Evolutionary conservation across 352 stramenopile species (phyloP).

Genomic region (Phytophthora pini): DNA sequence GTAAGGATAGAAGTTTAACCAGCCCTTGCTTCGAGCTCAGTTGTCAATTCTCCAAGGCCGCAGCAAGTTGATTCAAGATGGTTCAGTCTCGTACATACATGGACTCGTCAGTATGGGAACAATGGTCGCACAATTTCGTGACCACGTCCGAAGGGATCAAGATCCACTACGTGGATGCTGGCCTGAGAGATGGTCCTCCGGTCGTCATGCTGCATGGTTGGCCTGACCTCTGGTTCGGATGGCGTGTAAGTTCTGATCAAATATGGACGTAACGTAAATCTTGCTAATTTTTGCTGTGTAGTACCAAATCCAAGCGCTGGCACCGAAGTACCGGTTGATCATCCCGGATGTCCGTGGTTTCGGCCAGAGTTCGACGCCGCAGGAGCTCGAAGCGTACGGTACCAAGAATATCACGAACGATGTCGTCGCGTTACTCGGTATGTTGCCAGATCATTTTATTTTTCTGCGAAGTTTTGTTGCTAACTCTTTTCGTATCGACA

Average conservation of each 20-base stretch:
- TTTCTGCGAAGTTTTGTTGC: background rate
- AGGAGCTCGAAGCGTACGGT: constrained; percentile 49
- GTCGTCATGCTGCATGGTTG: constrained; percentile 73
- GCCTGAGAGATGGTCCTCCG: constrained; percentile 45
- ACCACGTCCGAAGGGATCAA: constrained; percentile 42
- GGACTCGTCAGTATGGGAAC: constrained; percentile 33
- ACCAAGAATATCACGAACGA: constrained; percentile 57
- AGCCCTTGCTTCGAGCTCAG: constrained; percentile 17
- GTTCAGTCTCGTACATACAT: constrained; percentile 12
- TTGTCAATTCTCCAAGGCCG: constrained; percentile 25
- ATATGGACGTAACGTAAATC: too few relatives aligned
- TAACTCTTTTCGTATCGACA: constrained; percentile 19
- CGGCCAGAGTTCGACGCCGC: constrained; percentile 53
- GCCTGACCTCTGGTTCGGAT: constrained; percentile 68
- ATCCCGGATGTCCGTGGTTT: constrained; percentile 61
- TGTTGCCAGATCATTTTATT: background rate
- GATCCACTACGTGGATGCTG: constrained; percentile 62
- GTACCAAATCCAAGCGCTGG: constrained; percentile 58
- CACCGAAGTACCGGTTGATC: constrained; percentile 63
- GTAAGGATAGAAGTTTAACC: constrained; percentile 10
- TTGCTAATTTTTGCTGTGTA: constrained; percentile 21
- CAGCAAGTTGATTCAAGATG: constrained; percentile 29
- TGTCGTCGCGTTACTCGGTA: constrained; percentile 47
- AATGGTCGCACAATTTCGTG: constrained; percentile 46
- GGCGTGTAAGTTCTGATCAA: constrained; percentile 40